Base-by-base conservation (phyloP, 345 rosid species). In the Geranium rotundifolium region DNA sequence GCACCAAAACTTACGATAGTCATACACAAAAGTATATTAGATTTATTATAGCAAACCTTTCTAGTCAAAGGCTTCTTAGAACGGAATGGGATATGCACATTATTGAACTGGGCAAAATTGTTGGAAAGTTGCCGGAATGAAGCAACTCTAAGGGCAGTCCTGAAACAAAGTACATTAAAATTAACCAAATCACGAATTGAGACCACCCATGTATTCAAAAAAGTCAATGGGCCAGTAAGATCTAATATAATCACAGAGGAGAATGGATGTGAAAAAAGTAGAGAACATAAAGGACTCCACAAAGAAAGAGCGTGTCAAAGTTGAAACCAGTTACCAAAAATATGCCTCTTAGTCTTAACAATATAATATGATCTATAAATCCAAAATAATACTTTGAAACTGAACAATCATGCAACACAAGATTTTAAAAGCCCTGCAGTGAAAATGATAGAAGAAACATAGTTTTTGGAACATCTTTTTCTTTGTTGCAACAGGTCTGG, bases 41-140 rank as follows among this genome's bases (percentile, higher is more conserved):
- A 13, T 58, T 15, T 63, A 55, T 60, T 27, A 62, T 37, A 64
- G 61, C 16, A 31, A 19, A 91, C 99, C 99, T 93, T 93, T 73
- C 60, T 75, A 14, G 96, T 85, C 71, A 90, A 72, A 46, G 95
- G 96, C 69, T 90, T 90, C 78, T 79, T 88, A 65, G 84, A 74
- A 50, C 91, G 99, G 27, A 82, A 27, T 34, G 91, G 68, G 68
- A 82, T 74, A 15, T 83, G 87, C 76, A 93, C 72, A 75, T 84
- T 90, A 71, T 82, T 86, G 72, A 93, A 86, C 71, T 90, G 97
- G 27, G 97, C 79, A 79, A 86, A 88, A 76, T 80, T 85, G 81
- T 70, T 82, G 52, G 96, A 88, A 55, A 90, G 96, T 71, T 86
- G 99, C 63, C 88, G 82, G 61, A 84, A 80, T 63, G 99, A 85